Percentiles rank a stretch among this genome's conserved stretches.
Evolutionary conservation across 2,329 filamentous ascomycete species (phyloP).

Genomic region (Calonectria pauciramosa): DNA sequence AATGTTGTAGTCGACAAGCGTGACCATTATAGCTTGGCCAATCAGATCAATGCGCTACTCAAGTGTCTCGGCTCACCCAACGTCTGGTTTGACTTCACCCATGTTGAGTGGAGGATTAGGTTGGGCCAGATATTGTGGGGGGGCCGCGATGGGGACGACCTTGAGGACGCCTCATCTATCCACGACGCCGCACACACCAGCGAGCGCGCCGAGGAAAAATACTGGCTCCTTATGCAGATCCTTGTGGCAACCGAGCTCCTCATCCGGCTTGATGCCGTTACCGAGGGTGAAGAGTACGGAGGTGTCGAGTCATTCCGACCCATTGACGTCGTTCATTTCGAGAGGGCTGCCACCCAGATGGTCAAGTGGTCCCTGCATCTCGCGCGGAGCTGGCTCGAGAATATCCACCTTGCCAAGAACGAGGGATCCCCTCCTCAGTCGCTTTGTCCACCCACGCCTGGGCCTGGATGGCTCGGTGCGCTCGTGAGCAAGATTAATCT

Average conservation of each 20-base stretch:
- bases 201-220: slow-evolving; percentile 72
- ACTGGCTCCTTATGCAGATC: slow-evolving; percentile 77
- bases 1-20: slow-evolving; percentile 68
- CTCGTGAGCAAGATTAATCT: slow-evolving; percentile 68
- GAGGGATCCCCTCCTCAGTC: slow-evolving; percentile 42
- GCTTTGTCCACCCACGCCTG: slow-evolving; percentile 28
- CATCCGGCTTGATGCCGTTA: slow-evolving; percentile 73
- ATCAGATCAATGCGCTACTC: slow-evolving; percentile 78
- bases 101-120: slow-evolving; percentile 81
- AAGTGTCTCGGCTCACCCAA: slow-evolving; percentile 75
- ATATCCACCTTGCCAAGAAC: slow-evolving; percentile 70
- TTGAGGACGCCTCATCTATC: slow-evolving; percentile 67
- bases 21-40: slow-evolving; percentile 74
- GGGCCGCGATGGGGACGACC: slow-evolving; percentile 62
- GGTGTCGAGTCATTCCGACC: slow-evolving; percentile 64
- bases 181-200: slow-evolving; percentile 62
- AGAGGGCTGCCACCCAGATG: slow-evolving; percentile 71
- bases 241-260: slow-evolving; percentile 76
- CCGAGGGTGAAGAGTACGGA: slow-evolving; percentile 69
- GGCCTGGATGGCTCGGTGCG: slow-evolving; percentile 66
- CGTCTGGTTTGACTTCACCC: slow-evolving; percentile 81
- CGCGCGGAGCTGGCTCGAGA: slow-evolving; percentile 77
- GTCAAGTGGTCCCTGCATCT: slow-evolving; percentile 77
- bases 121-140: slow-evolving; percentile 81
- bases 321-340: slow-evolving; percentile 72